Evolutionary conservation across 106 monocot species (phyloP), one percentile per base, ranked within the genome.

Genomic region (Dioscorea zingiberensis): DNA sequence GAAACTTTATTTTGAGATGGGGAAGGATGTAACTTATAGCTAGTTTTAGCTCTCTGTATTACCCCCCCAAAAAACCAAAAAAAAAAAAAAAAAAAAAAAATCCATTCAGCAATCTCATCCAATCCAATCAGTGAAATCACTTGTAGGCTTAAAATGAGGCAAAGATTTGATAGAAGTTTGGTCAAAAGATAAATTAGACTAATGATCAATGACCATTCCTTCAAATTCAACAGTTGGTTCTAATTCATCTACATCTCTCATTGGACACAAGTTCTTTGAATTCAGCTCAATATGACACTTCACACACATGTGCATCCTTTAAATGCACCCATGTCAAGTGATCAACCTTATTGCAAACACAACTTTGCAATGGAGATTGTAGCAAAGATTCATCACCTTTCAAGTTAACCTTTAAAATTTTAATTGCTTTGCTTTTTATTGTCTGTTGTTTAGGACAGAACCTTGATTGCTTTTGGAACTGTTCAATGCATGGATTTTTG

Each of bases 81-180:
- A 49, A 49, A 49, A 7, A 13, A 2, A 51, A 13, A 51, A 4
- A 51, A 51, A 13, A 0, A 7, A 51, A 51, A 13, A 8, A 18
- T 19, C 14, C 15, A 7, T 51, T 51, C 19, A 51, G 15, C 15
- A 51, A 18, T 16, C 19, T 16, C 15, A 51, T 2, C 51, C 62
- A 62, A 44, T 73, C 65, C 73, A 65, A 73, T 73, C 73, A 65
- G 8, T 27, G 7, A 25, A 19, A n/a, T 12, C 47, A 38, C 14
- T 27, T 73, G 65, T 66, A 59, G 27, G 73, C 58, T 23, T 19
- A 47, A 65, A 73, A 58, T 65, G 73, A 73, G 65, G 58, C 73
- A 73, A 58, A 27, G 73, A 73, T 58, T 57, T 73, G 73, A 73
- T 66, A 21, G 57, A 44, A 71, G 71, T 22, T 62, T 17, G 48